Base-by-base conservation (phyloP, 2,329 filamentous ascomycete genomes). In the Pyrenochaeta sp. region DNA sequence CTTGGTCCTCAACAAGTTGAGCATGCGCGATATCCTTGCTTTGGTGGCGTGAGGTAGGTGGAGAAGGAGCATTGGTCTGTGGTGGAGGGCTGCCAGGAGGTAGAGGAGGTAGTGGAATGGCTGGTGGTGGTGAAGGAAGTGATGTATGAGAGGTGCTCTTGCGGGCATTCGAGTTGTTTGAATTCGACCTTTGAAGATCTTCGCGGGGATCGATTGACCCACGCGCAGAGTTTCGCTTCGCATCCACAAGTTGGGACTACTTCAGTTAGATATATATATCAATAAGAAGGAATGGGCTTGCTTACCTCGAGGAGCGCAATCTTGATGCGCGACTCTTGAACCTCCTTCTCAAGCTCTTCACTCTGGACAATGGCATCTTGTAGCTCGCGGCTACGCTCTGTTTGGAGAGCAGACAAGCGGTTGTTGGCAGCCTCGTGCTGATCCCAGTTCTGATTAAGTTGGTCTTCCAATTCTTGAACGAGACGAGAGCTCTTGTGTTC, bases 381-480 rank as follows among this genome's bases (percentile, higher is more conserved):
- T 5, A 75, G 63, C 47, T 77, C 72, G 10, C 69, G 61, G 24
- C 71, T 72, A 18, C 71, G 68, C 60, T 78, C 77, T 3, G 67
- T 71, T 48, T 79, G 76, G 40, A 79, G 69, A 48, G 88, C 86
- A 38, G 92, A 96, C 39, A 97, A 77, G 40, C 93, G 86, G 74
- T 96, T 96, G 70, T 84, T 91, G 9, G 87, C 86, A 47, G 84
- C 78, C 65, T 96, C 90, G 48, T 93, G 91, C 68, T 96, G 89
- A 65, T 99, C 94, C 72, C 91, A 99, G 74, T 94, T 96, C 68
- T 82, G 90, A 66, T 93, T 92, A 40, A 99, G 84, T 72, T 99
- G 94, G 61, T 97, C 93, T 72, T 99, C 94, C 4, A 99, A 85
- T 73, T 99, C 93, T 69, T 97, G 90, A 7, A 99, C 90, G 9